A percentile compares a stretch with the other conserved stretches of the same genome.
phyloP scores from a whole-genome alignment of 306 rosid genomes.

The Cyclanthera cordifolia region DNA sequence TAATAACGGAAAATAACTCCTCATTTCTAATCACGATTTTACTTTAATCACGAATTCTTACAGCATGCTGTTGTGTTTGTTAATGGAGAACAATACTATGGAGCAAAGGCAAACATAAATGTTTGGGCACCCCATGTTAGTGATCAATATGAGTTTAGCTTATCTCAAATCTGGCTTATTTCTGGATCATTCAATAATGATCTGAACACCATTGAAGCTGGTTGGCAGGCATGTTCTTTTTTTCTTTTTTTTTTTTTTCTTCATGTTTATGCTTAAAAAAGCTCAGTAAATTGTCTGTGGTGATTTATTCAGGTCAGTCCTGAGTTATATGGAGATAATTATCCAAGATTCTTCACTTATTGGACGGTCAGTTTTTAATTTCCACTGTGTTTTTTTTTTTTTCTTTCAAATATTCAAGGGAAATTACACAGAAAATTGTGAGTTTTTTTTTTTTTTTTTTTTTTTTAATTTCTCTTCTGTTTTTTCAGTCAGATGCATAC shows the following conservation, averaged over 20 bases:
- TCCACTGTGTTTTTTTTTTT: background rate
- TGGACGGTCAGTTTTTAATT: conserved; percentile 72
- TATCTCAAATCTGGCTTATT: conserved; percentile 92
- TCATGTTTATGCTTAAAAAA: background rate
- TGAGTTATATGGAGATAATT: conserved; percentile 85
- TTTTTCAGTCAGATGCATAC: conserved; percentile 82
- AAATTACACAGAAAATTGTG: background rate
- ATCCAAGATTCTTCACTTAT: conserved; percentile 90
- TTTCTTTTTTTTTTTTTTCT: background rate
- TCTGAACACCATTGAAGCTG: conserved; percentile 93
- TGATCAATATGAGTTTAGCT: conserved; percentile 78
- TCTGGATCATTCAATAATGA: conserved; percentile 89
- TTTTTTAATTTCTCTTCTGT: background rate
- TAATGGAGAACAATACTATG: conserved; percentile 89
- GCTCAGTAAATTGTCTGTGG: background rate
- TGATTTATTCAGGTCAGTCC: conserved; percentile 69
- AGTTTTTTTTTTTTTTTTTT: background rate
- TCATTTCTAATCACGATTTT: no score
- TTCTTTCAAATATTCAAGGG: background rate
- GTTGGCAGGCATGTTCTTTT: conserved; percentile 80
- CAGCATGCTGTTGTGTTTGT: conserved; percentile 96
- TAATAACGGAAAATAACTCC: no score
- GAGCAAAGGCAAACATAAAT: conserved; percentile 88
- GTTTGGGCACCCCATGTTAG: conserved; percentile 80
- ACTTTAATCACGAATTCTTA: no score